Conservation (phyloP, 805 yeast genomes). For the Starmerella potacharoeniae region DNA sequence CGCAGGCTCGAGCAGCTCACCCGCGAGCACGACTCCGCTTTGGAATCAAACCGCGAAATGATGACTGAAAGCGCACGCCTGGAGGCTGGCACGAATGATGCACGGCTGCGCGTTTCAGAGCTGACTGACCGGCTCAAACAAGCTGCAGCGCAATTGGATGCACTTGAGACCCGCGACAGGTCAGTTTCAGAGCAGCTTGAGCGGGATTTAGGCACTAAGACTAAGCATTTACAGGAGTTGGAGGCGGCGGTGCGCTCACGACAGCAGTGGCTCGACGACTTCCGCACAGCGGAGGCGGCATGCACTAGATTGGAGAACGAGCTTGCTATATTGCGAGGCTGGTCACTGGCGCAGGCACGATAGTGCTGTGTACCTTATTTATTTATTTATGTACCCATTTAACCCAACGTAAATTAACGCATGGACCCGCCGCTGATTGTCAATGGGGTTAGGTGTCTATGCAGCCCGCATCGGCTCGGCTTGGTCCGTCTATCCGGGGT, state of each 20-base stretch:
- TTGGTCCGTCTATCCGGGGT: background rate
- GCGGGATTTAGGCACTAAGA: background rate
- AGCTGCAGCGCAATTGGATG: background rate
- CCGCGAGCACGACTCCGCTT: background rate
- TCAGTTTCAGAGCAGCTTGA: background rate
- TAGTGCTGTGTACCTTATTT: background rate
- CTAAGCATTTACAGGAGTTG: background rate
- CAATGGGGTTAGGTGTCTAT: background rate
- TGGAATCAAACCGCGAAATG: background rate
- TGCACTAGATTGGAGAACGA: background rate
- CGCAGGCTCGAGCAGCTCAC: background rate
- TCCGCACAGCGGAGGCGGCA: background rate
- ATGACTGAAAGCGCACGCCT: background rate
- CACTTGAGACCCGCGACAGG: background rate
- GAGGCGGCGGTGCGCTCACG: background rate
- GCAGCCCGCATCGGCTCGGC: background rate
- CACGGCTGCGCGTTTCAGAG: background rate
- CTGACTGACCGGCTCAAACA: background rate
- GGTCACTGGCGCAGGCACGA: background rate
- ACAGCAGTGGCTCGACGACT: slow-evolving; percentile 2
- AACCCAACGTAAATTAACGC: no score
- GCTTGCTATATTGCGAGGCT: background rate
- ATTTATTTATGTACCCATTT: background rate
- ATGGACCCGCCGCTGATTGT: background rate
- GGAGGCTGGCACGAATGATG: background rate